Base-by-base conservation (phyloP, 208 protist species). In the Trypanosoma lewisi region DNA sequence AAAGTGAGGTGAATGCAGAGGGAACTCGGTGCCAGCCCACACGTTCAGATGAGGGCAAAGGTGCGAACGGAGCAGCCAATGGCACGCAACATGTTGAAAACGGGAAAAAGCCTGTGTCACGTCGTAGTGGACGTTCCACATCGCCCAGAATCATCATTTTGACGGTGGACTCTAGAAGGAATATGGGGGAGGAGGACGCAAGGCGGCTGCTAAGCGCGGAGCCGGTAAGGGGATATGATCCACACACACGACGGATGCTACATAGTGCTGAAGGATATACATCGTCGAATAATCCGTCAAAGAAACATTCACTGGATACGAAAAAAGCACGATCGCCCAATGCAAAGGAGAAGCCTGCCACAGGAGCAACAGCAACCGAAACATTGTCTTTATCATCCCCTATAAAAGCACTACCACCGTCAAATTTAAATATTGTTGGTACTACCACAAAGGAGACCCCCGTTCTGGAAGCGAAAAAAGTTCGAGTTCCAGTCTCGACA, bases 121-220 rank as follows among this genome's bases (percentile, higher is more conserved):
- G 59, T 25, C 21, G 36, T 7, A 19, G 23, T 19, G 51, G 67
- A 6, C 67, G 67, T 19, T 65, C 67, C 14, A 7, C 44, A 5
- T 73, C 67, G 2, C 67, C 67, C 2, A 58, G 50, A 11, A 65
- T 73, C 47, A 73, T 73, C 49, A 73, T 73, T 65, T 41, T 73
- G 31, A 73, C 67, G 28, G 67, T 73, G 4, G 67, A 73, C 4
- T 44, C 59, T 12, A 51, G 67, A 23, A 48, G 59, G 31, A 65
- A 39, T 34, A 60, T 73, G 50, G 59, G 51, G 2, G 67, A 73
- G 39, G 67, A 65, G 42, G 67, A 73, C 34, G 67, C 59, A 25
- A 34, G 67, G 28, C 36, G 59, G 21, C 39, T 73, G 44, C 59
- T 73, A 23, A 67, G 58, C 44, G 67, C 59, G 14, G 58, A 73